Percentiles rank a stretch among this genome's conserved stretches.
phyloP scores from a whole-genome alignment of 2,329 filamentous ascomycete species.

The Thermothelomyces thermophilus region DNA sequence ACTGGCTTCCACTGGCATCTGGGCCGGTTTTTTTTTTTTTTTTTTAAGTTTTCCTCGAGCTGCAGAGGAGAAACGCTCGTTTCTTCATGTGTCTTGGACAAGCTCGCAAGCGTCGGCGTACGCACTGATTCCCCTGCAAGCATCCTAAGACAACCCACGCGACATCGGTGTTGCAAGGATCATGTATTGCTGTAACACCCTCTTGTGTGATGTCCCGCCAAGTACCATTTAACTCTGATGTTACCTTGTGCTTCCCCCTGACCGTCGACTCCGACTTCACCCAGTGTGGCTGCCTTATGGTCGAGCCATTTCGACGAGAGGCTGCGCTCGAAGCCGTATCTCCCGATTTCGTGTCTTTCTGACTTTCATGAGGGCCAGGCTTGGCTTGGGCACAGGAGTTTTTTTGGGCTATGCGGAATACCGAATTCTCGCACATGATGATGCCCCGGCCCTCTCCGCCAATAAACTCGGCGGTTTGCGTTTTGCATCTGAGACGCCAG shows the following conservation, averaged over 20 bases:
- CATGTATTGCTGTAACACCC: slow-evolving; percentile 12
- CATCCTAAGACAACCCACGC: slow-evolving; percentile 2
- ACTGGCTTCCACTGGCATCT: no score
- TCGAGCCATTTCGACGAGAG: neutral
- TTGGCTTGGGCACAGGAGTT: no score
- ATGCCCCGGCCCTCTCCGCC: no score
- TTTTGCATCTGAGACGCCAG: slow-evolving; percentile 22
- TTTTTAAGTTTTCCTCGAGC: neutral
- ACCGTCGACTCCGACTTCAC: neutral
- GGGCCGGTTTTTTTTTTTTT: no score
- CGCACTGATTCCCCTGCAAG: no score
- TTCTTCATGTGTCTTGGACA: neutral
- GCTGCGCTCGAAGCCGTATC: no score
- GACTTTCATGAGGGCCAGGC: no score
- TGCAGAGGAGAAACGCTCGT: neutral
- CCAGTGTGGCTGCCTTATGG: neutral
- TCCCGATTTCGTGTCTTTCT: no score
- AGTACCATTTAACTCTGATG: neutral
- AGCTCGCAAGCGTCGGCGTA: no score
- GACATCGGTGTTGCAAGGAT: slow-evolving; percentile 4
- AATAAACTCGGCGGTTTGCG: slow-evolving; percentile 1
- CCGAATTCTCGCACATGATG: no score
- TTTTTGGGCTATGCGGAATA: no score
- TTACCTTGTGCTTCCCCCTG: neutral
- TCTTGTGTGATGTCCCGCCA: slow-evolving; percentile 14